Evolutionary conservation across 805 yeast genomes (phyloP), one percentile per base, ranked within the genome.

Genomic region (Candida orba): DNA sequence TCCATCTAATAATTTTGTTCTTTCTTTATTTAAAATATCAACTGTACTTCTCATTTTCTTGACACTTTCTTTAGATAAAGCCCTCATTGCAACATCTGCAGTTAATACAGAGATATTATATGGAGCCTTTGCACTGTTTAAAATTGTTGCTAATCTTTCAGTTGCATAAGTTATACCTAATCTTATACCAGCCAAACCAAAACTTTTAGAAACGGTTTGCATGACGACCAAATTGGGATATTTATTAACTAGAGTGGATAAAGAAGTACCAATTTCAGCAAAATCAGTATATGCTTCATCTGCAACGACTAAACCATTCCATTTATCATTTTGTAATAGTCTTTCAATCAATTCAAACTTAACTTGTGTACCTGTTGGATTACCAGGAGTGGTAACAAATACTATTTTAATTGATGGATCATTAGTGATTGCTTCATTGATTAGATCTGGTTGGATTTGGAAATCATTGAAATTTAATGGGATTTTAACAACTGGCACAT

Each of bases 271-370:
- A 17, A 65, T 53, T 20, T 79, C 71, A 4, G 87, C 60, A 61
- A 93, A 93, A 60, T 93, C 99, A 42, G 93, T 76, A 60, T 93
- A 93, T 0, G 99, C 99, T 64, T 93, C 99, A 64, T 93, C 99
- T 2, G 87, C 80, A 15, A 91, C 83, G 8, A 93, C 76, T 24
- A 90, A 64, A 6, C 95, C 95, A 52, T 81, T 79, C 81, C 87
- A 81, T 42, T 65, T 57, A 6, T 63, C 65, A 35, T 70, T 66
- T 4, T 63, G 49, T 42, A 82, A 58, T 2, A 85, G 56, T 42
- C 68, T 58, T 40, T 71, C 66, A 34, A 89, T 66, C 35, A 76
- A 66, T 0, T 59, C 60, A 8, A 72, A 68, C 17, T 73, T 68
- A 37, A 91, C 61, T 38, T 76, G 66, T 27, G 78, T 74, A 10